A percentile compares a stretch with the other conserved stretches of the same genome.
phyloP scores from a whole-genome alignment of 1,284 basidiomycete genomes.

The Irpex sp. region DNA sequence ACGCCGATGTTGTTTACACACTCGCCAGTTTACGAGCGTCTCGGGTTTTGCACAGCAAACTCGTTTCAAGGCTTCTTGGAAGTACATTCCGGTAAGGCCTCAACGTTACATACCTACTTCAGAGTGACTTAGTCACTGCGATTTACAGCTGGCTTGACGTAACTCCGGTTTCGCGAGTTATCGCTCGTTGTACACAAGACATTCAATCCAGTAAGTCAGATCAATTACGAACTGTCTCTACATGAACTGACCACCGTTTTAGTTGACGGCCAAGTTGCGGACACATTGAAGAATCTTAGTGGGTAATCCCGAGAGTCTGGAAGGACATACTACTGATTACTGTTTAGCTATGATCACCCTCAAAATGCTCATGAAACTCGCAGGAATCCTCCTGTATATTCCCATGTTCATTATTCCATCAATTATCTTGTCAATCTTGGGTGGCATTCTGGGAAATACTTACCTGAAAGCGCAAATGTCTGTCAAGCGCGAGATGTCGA shows the following conservation, averaged over 20 bases:
- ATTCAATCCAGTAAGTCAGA: conserved; percentile 33
- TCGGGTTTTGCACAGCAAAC: conserved; percentile 47
- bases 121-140: too few relatives aligned
- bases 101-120: background rate
- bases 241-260: conserved; percentile 33
- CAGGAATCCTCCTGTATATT: conserved; percentile 39
- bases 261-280: conserved; percentile 20
- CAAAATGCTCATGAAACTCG: conserved; percentile 34
- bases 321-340: conserved; percentile 16
- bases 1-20: conserved; percentile 16
- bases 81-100: conserved; percentile 40
- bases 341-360: conserved; percentile 23
- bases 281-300: conserved; percentile 19
- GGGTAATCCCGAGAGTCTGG: background rate
- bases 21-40: conserved; percentile 47
- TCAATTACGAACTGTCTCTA: conserved; percentile 21
- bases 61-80: conserved; percentile 51
- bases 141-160: conserved; percentile 29
- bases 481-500: conserved; percentile 70
- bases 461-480: conserved; percentile 70
- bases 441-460: conserved; percentile 39
- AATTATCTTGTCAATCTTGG: conserved; percentile 35
- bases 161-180: conserved; percentile 51
- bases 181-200: conserved; percentile 52
- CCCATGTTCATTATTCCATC: conserved; percentile 36